Evolutionary conservation across 306 rosid species (phyloP), one percentile per base, ranked within the genome.

Genomic region (Quercus gilva): DNA sequence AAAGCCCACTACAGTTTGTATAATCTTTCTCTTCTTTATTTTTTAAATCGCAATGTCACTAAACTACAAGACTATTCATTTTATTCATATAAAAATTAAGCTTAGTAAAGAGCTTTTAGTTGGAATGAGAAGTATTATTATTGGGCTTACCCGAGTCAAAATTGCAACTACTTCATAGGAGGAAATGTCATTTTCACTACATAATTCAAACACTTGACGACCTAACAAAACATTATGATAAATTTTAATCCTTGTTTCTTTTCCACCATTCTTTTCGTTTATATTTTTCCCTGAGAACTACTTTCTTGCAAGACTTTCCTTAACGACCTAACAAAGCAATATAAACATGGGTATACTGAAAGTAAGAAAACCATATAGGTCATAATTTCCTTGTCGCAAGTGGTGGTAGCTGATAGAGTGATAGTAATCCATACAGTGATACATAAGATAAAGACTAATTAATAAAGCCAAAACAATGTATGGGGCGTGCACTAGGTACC

Each of bases 401-500:
- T 71, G 84, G 85, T 17, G 77, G 82, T 65, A 75, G 85, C 71
- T 77, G 79, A 67, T 70, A 61, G 73, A 79, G 71, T 51, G 45
- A 78, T 63, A 74, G n/a, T 59, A 79, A 71, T 58, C 51, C 76
- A 70, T 26, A 14, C 26, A 2, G 13, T 61, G 12, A 26, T 61
- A 61, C 13, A 23, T 59, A 6, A 59, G 23, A 55, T 74, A 80
- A 72, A 84, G 63, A 75, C 45, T 45, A 37, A 67, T 58, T 69
- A 71, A 41, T 58, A 71, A 73, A 73, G 45, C 45, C 45, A 41
- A 3, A 8, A 41, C 12, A 41, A 41, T 43, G 83, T 78, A 79
- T 58, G 63, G 68, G 79, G 87, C 83, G 76, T 83, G 89, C 91
- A 88, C 75, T 69, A 2, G 15, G 17, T 74, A 28, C 5, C 45